phyloP scores from a whole-genome alignment of 192 early-diverging fungal species.

The Linnemannia zychae region DNA sequence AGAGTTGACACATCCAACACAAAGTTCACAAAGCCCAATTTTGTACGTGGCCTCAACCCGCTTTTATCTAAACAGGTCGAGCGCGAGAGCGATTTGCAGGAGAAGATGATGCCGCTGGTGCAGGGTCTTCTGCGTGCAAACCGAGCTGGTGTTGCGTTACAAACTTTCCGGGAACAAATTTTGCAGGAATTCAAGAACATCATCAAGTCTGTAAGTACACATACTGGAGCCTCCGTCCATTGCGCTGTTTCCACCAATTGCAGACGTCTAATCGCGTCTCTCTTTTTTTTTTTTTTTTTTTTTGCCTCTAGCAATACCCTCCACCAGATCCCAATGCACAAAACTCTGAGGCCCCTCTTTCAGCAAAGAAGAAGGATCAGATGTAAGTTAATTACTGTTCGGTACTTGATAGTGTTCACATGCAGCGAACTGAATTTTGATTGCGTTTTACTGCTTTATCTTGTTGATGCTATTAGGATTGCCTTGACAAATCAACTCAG shows the following conservation, averaged over 20 bases:
- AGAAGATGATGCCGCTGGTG: constrained; percentile 78
- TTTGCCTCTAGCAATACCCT: constrained; percentile 54
- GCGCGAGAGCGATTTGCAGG: constrained; percentile 58
- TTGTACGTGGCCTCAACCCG: constrained; percentile 48
- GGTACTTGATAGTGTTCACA: not conserved
- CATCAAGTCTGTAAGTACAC: constrained; percentile 77
- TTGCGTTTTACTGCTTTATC: not conserved
- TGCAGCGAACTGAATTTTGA: not conserved
- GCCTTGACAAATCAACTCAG: constrained; percentile 78
- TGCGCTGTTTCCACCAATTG: not conserved
- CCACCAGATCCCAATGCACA: constrained; percentile 31
- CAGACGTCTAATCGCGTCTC: not conserved
- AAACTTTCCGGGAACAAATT: constrained; percentile 82
- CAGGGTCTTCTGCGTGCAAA: constrained; percentile 85
- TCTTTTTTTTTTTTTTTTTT: not conserved
- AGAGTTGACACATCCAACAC: constrained; percentile 52
- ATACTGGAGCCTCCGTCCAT: not conserved
- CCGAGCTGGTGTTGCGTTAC: constrained; percentile 74
- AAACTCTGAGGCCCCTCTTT: constrained; percentile 7
- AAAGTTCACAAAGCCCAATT: constrained; percentile 48
- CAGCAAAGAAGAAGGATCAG: constrained; percentile 52
- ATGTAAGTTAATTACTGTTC: constrained; percentile 11
- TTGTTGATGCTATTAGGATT: constrained; percentile 35
- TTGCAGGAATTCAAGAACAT: constrained; percentile 82
- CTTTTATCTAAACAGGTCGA: constrained; percentile 43